Percentiles rank a stretch among this genome's conserved stretches.
Conservation (phyloP, 2,329 filamentous ascomycete genomes). For the Volutella citrinella region DNA sequence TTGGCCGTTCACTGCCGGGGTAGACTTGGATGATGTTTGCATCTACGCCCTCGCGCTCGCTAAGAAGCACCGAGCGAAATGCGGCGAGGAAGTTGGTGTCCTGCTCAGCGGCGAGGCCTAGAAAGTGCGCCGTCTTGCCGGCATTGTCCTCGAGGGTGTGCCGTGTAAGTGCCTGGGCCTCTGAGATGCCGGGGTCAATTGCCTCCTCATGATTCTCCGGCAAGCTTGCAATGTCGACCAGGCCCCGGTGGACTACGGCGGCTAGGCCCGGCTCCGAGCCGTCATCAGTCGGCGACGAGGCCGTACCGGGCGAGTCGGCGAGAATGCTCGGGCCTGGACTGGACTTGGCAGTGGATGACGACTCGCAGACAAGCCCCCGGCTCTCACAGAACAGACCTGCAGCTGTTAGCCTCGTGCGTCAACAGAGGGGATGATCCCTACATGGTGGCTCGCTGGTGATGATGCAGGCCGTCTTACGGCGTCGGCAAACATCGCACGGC, state of each 20-base stretch:
- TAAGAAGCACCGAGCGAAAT: constrained; percentile 44
- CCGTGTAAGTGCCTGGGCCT: constrained; percentile 7
- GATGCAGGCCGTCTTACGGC: constrained; percentile 45
- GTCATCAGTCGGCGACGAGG: too few species aligned
- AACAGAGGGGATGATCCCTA: constrained; percentile 23
- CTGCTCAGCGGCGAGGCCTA: constrained; percentile 44
- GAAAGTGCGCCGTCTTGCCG: constrained; percentile 41
- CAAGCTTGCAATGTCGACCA: constrained; percentile 14
- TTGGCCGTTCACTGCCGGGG: constrained; percentile 29
- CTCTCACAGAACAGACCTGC: constrained; percentile 34
- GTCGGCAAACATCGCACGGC: constrained; percentile 44
- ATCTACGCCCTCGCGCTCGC: constrained; percentile 41
- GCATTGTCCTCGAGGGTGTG: constrained; percentile 41
- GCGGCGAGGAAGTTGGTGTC: constrained; percentile 45
- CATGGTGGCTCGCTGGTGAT: constrained; percentile 43
- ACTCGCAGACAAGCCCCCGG: constrained; percentile 31
- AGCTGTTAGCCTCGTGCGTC: constrained; percentile 1
- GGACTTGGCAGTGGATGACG: too few species aligned
- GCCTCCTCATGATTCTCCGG: background rate
- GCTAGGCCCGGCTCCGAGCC: constrained; percentile 8
- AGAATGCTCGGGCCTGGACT: too few species aligned
- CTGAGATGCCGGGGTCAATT: constrained; percentile 2
- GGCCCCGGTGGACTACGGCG: constrained; percentile 24
- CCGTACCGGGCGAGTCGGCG: too few species aligned
- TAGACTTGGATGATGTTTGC: constrained; percentile 43